Evolutionary conservation across 2,329 filamentous ascomycete genomes (phyloP).

Genomic region (Sphaerulina musiva): DNA sequence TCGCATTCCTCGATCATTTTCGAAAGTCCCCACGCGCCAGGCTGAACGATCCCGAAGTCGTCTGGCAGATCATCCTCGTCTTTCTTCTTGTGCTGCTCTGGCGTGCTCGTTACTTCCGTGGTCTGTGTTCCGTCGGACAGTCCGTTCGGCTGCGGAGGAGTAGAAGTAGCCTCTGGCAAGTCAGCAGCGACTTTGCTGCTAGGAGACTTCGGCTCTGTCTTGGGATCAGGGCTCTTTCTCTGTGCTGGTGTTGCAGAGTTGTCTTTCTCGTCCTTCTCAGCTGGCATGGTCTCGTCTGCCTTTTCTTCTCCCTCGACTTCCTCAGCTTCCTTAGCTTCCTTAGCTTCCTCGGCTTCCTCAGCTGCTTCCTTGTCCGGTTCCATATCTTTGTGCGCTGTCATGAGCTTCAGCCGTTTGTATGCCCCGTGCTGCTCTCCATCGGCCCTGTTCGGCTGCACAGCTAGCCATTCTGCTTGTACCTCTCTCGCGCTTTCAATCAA

Average conservation of each 20-base stretch:
- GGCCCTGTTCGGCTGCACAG: constrained; percentile 47
- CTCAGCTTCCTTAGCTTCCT: constrained; percentile 16
- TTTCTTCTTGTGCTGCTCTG: constrained; percentile 4
- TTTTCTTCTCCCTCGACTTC: constrained; percentile 1
- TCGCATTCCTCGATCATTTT: constrained; percentile 33
- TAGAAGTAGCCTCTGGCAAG: constrained; percentile 2
- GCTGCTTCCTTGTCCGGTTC: constrained; percentile 19
- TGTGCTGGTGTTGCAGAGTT: neutral
- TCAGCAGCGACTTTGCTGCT: constrained; percentile 7
- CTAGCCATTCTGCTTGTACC: constrained; percentile 66
- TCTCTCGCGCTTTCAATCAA: constrained; percentile 65
- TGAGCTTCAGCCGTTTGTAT: constrained; percentile 23
- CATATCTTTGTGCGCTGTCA: constrained; percentile 23
- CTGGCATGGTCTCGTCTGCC: neutral
- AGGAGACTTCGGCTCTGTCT: constrained; percentile 5
- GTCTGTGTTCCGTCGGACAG: constrained; percentile 11
- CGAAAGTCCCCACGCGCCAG: constrained; percentile 26
- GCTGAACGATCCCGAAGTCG: constrained; percentile 17
- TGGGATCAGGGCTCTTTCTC: neutral
- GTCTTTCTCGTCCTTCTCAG: constrained; percentile 6
- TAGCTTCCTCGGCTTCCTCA: constrained; percentile 34
- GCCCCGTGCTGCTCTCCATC: constrained; percentile 45
- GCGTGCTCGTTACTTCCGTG: constrained; percentile 9
- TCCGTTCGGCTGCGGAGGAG: constrained; percentile 1
- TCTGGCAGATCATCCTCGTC: constrained; percentile 13